Evolutionary conservation across 352 stramenopile species (phyloP).

Genomic region (Pythium dissimile): DNA sequence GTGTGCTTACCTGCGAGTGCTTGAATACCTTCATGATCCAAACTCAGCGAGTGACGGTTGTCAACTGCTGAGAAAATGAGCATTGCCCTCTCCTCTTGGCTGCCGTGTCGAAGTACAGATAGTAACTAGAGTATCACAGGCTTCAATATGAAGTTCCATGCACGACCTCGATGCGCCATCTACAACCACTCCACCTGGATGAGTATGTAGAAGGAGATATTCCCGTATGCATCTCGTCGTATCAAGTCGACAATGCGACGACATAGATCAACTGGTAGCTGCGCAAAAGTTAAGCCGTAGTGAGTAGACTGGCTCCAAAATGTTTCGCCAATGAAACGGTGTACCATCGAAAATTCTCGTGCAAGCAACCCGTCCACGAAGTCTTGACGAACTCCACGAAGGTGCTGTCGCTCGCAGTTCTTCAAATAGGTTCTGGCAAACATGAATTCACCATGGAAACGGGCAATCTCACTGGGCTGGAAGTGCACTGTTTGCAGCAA

Average conservation of each 20-base stretch:
- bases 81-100: constrained; percentile 41
- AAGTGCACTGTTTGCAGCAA: constrained; percentile 53
- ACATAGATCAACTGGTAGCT: constrained; percentile 35
- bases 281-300: neutral
- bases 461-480: constrained; percentile 42
- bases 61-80: constrained; percentile 45
- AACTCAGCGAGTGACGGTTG: constrained; percentile 19
- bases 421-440: constrained; percentile 56
- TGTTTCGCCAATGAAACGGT: neutral
- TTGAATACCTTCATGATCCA: constrained; percentile 36
- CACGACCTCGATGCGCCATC: neutral
- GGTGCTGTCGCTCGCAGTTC: constrained; percentile 32
- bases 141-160: neutral
- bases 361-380: constrained; percentile 52
- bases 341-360: constrained; percentile 46
- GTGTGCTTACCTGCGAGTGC: constrained; percentile 39
- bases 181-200: constrained; percentile 35
- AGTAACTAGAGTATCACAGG: constrained; percentile 5
- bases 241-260: constrained; percentile 42
- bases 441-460: constrained; percentile 63
- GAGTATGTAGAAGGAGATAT: constrained; percentile 59
- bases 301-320: too few species aligned
- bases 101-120: constrained; percentile 32
- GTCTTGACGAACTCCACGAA: constrained; percentile 48
- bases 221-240: constrained; percentile 53